Conservation (phyloP, 345 rosid genomes). For the Arabis alpina region DNA sequence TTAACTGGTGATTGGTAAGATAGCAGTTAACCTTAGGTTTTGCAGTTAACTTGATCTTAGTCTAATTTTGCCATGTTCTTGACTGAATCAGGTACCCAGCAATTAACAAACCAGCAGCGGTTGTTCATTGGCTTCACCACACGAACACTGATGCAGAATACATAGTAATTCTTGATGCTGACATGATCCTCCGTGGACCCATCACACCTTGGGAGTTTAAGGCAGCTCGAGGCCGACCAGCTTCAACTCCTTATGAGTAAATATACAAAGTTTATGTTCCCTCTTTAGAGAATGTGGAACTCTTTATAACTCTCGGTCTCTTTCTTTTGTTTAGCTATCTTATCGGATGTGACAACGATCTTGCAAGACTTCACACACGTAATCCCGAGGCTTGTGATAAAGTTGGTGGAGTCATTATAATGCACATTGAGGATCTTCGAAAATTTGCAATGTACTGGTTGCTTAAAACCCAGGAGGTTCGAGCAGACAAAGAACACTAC, state of each 20-base stretch:
- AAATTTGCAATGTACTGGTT: conserved; percentile 90
- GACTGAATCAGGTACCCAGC: conserved; percentile 88
- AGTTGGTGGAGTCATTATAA: conserved; percentile 96
- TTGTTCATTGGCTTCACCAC: conserved; percentile 98
- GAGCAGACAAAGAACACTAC: conserved; percentile 95
- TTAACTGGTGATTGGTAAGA: conserved; percentile 93
- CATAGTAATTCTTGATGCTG: conserved; percentile 95
- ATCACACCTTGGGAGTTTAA: conserved; percentile 97
- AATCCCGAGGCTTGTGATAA: conserved; percentile 94
- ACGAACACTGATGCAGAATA: conserved; percentile 83
- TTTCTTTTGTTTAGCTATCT: conserved; percentile 66
- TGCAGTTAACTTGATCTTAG: not conserved
- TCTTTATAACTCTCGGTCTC: not conserved
- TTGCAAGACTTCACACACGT: conserved; percentile 89
- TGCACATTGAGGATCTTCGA: conserved; percentile 95
- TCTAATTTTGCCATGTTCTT: conserved; percentile 31
- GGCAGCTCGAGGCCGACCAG: conserved; percentile 92
- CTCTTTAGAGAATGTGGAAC: conserved; percentile 4
- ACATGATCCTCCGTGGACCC: conserved; percentile 95
- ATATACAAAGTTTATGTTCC: conserved; percentile 11
- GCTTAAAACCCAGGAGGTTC: conserved; percentile 96
- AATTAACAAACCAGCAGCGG: conserved; percentile 97
- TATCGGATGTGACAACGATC: conserved; percentile 92
- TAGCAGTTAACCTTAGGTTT: not conserved
- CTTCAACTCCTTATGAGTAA: conserved; percentile 99